Percentiles rank a stretch among this genome's conserved stretches.
These are phyloP conservation scores for Chalara sp. DNA, from an alignment of 2,329 filamentous ascomycete genomes.

Conservation along the genomic window DNA sequence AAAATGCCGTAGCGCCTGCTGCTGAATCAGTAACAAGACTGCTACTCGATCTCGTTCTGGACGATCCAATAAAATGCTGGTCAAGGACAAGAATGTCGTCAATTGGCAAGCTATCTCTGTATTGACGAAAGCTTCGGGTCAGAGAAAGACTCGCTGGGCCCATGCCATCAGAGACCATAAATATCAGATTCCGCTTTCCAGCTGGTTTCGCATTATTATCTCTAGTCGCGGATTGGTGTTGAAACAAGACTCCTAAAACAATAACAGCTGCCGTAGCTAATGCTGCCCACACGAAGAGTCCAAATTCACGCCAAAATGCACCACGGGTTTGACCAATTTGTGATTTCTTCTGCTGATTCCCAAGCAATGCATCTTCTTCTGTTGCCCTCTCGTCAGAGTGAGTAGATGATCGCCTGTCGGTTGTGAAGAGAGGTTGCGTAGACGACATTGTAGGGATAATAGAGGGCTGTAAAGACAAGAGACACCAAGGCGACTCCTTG, in stretches of 20 bases:
- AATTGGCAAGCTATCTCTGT: constrained; percentile 61
- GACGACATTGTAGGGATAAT: no score
- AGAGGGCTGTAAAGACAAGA: no score
- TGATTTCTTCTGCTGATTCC: constrained; percentile 20
- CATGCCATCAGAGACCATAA: constrained; percentile 99
- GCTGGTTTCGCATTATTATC: constrained; percentile 32
- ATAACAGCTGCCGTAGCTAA: constrained; percentile 74
- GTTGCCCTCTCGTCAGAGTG: constrained; percentile 46
- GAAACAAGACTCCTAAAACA: constrained; percentile 73
- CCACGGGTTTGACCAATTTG: constrained; percentile 31
- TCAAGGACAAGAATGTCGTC: constrained; percentile 76
- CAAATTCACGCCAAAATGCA: constrained; percentile 63
- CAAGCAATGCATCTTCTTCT: constrained; percentile 32
- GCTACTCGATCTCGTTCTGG: constrained; percentile 75
- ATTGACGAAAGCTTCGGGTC: constrained; percentile 81
- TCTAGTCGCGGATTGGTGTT: constrained; percentile 43
- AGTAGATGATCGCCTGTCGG: constrained; percentile 43
- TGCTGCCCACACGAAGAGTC: constrained; percentile 76
- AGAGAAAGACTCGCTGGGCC: constrained; percentile 84
- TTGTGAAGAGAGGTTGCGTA: constrained; percentile 22
- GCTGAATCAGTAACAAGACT: constrained; percentile 92
- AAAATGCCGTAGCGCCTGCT: constrained; percentile 95
- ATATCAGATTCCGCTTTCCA: constrained; percentile 87
- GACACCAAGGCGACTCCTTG: no score
- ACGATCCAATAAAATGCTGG: constrained; percentile 83